Evolutionary conservation across 768 basidiomycete genomes (phyloP), one percentile per base, ranked within the genome.

Genomic region (Hortiboletus flavorubellus): DNA sequence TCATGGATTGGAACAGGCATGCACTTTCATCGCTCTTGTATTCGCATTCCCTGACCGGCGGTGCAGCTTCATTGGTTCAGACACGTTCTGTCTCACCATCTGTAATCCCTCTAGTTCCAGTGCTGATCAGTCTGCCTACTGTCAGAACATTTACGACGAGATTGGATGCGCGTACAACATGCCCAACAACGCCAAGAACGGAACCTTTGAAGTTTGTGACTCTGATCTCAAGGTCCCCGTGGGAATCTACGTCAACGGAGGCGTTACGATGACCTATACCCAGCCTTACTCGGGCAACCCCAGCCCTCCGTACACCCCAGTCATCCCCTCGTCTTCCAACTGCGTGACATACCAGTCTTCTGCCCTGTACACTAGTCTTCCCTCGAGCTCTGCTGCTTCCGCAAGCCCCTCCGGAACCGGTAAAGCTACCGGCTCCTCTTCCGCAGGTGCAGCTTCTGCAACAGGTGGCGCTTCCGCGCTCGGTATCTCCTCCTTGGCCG

Each of bases 91-190:
- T 71, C 62, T 85, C 56, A 92, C 91, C 64, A 78, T 80, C 0
- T 93, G 91, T 71, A 80, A 87, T 63, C 84, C 85, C 2, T 54
- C 68, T 0, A 70, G 71, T 16, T 64, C 79, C 12, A 70, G 79
- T 51, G 9, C 26, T 6, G 43, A 72, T 29, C 77, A 81, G 8
- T 68, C 71, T 3, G 59, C 73, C 8, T 83, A 72, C 67, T 92
- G 90, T 73, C 73, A 88, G 68, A 85, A 93, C 78, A 77, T 81
- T 58, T 87, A 76, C 59, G 89, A 91, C 65, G 81, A 80, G 41
- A 78, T 90, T 46, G 91, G 91, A 9, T 86, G 87, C 61, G 51
- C 59, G 0, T 90, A 85, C 76, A 93, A 91, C 70, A 84, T 83
- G 45, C 91, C 91, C 16, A 82, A 77, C 68, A 70, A 73, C 37